Percentiles rank a stretch among this genome's conserved stretches.
These are phyloP conservation scores for Pseudopithomyces maydicus DNA, from an alignment of 2,329 filamentous ascomycete species.

Conservation along the genomic window DNA sequence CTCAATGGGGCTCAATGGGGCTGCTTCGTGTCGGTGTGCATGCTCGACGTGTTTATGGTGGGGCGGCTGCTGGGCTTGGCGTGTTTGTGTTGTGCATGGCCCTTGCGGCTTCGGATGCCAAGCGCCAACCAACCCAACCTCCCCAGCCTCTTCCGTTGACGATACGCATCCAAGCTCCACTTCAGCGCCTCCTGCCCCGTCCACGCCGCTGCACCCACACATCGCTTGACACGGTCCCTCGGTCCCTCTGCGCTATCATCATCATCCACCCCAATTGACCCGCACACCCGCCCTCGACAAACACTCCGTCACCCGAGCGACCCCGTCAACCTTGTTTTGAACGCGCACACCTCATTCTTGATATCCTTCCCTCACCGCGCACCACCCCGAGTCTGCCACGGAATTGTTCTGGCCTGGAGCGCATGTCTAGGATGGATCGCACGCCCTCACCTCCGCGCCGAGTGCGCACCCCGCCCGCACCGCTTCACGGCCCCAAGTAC, in stretches of 20 bases:
- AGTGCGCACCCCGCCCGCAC: constrained; percentile 71
- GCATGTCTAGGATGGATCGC: constrained; percentile 41
- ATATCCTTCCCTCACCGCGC: constrained; percentile 19
- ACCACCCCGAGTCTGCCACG: constrained; percentile 12
- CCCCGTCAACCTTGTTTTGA: constrained; percentile 11
- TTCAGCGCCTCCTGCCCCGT: background rate
- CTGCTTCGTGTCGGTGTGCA: too few relatives aligned
- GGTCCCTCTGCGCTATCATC: constrained; percentile 5
- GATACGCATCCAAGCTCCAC: background rate
- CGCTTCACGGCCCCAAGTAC: constrained; percentile 65
- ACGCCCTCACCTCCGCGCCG: constrained; percentile 66
- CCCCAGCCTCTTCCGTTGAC: constrained; percentile 14
- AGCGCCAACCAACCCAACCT: constrained; percentile 7
- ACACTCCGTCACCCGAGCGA: constrained; percentile 1
- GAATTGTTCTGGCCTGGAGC: background rate
- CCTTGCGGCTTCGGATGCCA: constrained; percentile 10
- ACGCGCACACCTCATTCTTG: constrained; percentile 14
- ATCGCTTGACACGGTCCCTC: constrained; percentile 5
- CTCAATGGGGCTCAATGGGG: background rate
- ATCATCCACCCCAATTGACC: background rate
- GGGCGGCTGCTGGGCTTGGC: constrained; percentile 10
- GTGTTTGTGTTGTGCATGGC: constrained; percentile 13
- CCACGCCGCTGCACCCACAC: background rate
- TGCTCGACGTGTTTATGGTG: constrained; percentile 28
- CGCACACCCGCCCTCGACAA: background rate